These are phyloP conservation scores for Setaria viridis DNA, from an alignment of 202 grass and related monocot species.

Conservation along the genomic window DNA sequence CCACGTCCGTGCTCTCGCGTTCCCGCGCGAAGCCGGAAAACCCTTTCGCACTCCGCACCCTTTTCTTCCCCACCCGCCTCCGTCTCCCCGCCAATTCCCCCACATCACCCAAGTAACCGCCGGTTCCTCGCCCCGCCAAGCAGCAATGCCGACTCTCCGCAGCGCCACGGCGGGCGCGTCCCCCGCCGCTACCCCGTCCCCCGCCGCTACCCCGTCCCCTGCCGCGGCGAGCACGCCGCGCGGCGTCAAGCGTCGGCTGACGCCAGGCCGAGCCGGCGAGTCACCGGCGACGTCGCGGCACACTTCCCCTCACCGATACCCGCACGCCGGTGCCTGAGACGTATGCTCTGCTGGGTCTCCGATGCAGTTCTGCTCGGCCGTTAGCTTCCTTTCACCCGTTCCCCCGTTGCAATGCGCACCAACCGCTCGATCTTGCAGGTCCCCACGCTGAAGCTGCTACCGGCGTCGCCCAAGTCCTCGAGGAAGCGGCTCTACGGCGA, in stretches of 20 bases:
- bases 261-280: constrained; percentile 21
- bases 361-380: not conserved
- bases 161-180: constrained; percentile 49
- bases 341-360: constrained; percentile 19
- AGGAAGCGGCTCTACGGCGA: constrained; percentile 79
- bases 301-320: constrained; percentile 48
- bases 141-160: constrained; percentile 55
- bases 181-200: constrained; percentile 15
- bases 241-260: constrained; percentile 50
- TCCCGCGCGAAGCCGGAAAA: constrained; percentile 59
- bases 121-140: not conserved
- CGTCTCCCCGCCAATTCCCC: not conserved
- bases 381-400: not conserved
- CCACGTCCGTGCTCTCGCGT: constrained; percentile 39
- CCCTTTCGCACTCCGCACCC: constrained; percentile 48
- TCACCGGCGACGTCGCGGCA: constrained; percentile 33
- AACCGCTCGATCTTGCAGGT: constrained; percentile 51
- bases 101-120: constrained; percentile 4
- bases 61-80: constrained; percentile 39
- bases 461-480: constrained; percentile 74
- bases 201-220: constrained; percentile 21
- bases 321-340: constrained; percentile 32
- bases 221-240: constrained; percentile 42
- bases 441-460: constrained; percentile 49
- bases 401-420: constrained; percentile 18